Conservation (phyloP, 306 rosid species). For the Rosa persica region DNA sequence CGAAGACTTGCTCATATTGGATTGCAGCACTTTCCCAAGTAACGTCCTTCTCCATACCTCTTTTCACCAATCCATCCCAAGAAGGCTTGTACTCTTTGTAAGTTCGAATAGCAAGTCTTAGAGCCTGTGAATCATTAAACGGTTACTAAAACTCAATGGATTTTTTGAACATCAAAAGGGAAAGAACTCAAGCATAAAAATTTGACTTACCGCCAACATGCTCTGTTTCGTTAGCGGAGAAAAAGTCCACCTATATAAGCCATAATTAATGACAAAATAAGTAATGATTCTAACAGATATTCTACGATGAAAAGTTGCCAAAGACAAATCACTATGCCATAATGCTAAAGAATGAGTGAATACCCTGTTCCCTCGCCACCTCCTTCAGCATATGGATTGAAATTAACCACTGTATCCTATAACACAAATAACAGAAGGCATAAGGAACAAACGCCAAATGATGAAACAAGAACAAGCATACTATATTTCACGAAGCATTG, state of each 20-base stretch:
- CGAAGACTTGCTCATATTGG: slow-evolving; percentile 68
- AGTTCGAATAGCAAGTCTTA: slow-evolving; percentile 53
- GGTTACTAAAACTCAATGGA: neutral
- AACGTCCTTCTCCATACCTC: slow-evolving; percentile 70
- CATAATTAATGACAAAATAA: slow-evolving; percentile 22
- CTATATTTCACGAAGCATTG: slow-evolving; percentile 6
- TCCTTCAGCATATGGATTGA: slow-evolving; percentile 59
- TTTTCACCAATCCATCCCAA: slow-evolving; percentile 73
- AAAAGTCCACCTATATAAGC: slow-evolving; percentile 73
- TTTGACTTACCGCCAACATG: slow-evolving; percentile 66
- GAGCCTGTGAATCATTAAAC: slow-evolving; percentile 45
- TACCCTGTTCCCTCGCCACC: slow-evolving; percentile 86
- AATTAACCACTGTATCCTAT: slow-evolving; percentile 73
- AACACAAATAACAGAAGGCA: slow-evolving; percentile 25
- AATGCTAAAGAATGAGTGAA: slow-evolving; percentile 10
- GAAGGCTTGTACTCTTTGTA: slow-evolving; percentile 61
- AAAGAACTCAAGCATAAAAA: neutral
- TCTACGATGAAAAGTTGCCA: neutral
- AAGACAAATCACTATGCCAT: neutral
- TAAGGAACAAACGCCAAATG: neutral
- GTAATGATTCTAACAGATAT: neutral
- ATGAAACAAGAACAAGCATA: slow-evolving; percentile 16
- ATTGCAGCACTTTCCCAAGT: slow-evolving; percentile 77
- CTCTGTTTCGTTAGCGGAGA: slow-evolving; percentile 68
- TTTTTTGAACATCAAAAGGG: neutral